Base-by-base conservation (phyloP, 257 asterid genomes). In the Mentha longifolia region DNA sequence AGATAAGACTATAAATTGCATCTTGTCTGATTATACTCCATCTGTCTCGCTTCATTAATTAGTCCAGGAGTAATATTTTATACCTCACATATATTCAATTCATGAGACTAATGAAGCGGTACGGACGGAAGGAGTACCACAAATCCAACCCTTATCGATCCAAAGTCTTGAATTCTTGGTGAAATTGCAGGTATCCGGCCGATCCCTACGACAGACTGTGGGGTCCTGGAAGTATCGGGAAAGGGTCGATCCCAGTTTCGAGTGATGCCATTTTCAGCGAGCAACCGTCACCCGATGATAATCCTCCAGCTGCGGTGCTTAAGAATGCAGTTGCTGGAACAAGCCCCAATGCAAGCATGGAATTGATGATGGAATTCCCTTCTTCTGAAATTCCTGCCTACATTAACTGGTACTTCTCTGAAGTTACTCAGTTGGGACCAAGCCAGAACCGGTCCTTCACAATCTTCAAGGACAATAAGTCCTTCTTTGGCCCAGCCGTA, bases 171-270 rank as follows among this genome's bases (percentile, higher is more conserved):
- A n/a, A n/a, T n/a, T n/a, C n/a, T n/a, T n/a, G n/a, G 60, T 0
- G 64, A 16, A 11, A 14, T 37, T 70, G 61, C 70, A 79, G 83
- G 41, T 75, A 2, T 31, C 42, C 43, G 0, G 73, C 77, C 28
- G 93, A 89, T 70, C n/a, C 12, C 0, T 89, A 85, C 16, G 92
- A 83, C 73, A 66, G 96, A 63, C 45, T 89, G 68, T 89, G 96
- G 96, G 17, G 0, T 5, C 88, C 85, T 0, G 74, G 3, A 7
- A 7, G 12, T 2, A 61, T 37, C 3, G 66, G 76, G 2, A 47
- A n/a, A 3, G 86, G 80, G 25, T 2, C 47, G n/a, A 37, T 30
- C 25, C 10, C 55, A n/a, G 66, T 81, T 5, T 50, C 71, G 0
- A 64, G n/a, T n/a, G n/a, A n/a, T n/a, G n/a, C n/a, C n/a, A n/a